Percentiles rank a stretch among this genome's conserved stretches.
Conservation (phyloP, 495 filamentous ascomycete species). For the Aspergillus ostianus region DNA sequence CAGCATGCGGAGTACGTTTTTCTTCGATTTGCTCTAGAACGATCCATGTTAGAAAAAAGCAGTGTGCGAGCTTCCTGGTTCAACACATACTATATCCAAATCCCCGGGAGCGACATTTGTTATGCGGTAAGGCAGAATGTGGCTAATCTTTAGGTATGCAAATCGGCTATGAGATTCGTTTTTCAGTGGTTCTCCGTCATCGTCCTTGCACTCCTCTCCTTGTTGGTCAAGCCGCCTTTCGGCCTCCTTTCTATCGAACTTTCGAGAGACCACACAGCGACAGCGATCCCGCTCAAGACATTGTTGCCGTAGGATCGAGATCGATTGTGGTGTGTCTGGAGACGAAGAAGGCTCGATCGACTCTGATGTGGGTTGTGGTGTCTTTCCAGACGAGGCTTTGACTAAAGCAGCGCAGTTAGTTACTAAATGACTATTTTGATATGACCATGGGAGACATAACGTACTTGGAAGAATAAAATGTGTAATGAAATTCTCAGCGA, state of each 20-base stretch:
- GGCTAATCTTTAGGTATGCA: neutral
- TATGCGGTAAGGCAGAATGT: neutral
- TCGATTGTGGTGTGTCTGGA: neutral
- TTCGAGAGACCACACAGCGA: neutral
- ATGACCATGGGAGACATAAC: too few species aligned
- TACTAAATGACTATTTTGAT: too few species aligned
- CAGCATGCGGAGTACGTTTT: constrained; percentile 19
- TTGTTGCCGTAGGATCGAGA: neutral
- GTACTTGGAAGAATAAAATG: neutral
- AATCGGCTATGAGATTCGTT: neutral
- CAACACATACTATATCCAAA: neutral
- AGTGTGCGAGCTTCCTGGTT: neutral
- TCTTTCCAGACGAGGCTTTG: neutral
- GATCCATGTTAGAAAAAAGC: constrained; percentile 8
- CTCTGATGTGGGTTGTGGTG: neutral
- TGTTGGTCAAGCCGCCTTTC: neutral
- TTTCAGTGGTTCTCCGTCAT: neutral
- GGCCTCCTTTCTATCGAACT: neutral
- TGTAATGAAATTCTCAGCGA: neutral
- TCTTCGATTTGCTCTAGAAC: constrained; percentile 22
- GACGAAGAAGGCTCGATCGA: neutral
- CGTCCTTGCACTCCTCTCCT: neutral
- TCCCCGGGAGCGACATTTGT: neutral
- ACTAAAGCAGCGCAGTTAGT: neutral
- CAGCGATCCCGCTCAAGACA: neutral